Evolutionary conservation across 2,329 filamentous ascomycete species (phyloP).

Genomic region (Fusarium goolgardi): DNA sequence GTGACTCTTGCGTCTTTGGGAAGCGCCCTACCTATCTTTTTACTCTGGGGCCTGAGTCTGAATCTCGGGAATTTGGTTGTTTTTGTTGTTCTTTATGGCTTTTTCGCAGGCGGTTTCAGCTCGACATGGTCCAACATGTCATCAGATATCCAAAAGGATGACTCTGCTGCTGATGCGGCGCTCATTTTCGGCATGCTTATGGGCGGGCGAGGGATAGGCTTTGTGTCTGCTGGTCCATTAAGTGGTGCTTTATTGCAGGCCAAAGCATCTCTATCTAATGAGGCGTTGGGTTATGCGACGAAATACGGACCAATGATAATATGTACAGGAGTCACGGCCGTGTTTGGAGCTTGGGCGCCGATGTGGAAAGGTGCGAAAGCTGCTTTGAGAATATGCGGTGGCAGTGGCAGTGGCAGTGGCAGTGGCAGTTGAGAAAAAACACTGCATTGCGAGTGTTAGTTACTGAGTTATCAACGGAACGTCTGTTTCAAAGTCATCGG

Average conservation of each 20-base stretch:
- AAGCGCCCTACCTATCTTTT: slow-evolving; percentile 65
- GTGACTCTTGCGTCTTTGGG: slow-evolving; percentile 66
- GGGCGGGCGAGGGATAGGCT: slow-evolving; percentile 47
- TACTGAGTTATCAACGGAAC: not conserved
- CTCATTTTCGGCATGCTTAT: slow-evolving; percentile 50
- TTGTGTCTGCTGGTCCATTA: slow-evolving; percentile 45
- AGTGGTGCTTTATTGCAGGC: slow-evolving; percentile 47
- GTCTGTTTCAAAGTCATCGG: not conserved
- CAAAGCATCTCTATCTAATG: slow-evolving; percentile 33
- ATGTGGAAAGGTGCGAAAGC: slow-evolving; percentile 51
- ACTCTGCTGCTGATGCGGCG: slow-evolving; percentile 44
- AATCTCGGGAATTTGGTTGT: slow-evolving; percentile 64
- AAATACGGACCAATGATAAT: slow-evolving; percentile 51
- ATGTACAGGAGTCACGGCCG: slow-evolving; percentile 48
- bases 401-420: slow-evolving; percentile 61
- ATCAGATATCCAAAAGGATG: slow-evolving; percentile 52
- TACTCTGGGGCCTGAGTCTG: slow-evolving; percentile 69
- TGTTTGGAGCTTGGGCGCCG: slow-evolving; percentile 49
- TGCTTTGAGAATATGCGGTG: slow-evolving; percentile 52
- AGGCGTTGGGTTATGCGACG: slow-evolving; percentile 48
- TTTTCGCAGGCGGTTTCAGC: slow-evolving; percentile 72
- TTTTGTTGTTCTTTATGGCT: slow-evolving; percentile 70
- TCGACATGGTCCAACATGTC: slow-evolving; percentile 69
- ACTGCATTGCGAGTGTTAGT: not conserved
- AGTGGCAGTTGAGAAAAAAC: slow-evolving; percentile 49